Base-by-base conservation (phyloP, 495 filamentous ascomycete genomes). In the Oidiodendron maius region DNA sequence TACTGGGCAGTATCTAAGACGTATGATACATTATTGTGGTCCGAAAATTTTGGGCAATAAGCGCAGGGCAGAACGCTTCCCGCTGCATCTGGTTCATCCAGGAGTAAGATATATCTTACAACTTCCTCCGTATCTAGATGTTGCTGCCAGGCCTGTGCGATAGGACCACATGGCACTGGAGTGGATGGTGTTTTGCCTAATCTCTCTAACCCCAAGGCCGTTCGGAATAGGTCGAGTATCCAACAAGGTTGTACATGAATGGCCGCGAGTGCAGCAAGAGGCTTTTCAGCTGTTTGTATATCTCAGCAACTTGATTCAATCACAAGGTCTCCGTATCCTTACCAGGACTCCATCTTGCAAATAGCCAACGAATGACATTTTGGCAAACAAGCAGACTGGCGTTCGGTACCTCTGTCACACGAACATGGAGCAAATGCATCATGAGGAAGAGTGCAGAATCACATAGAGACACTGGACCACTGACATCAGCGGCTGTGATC, bases 381-480 rank as follows among this genome's bases (percentile, higher is more conserved):
- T 82, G 82, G 22, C 78, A 80, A 10, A 83, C 80, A 23, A 78
- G 71, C 36, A 82, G 68, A 32, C 77, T 77, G 3, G 78, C 72
- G 17, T 78, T 82, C 4, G 87, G 82, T 32, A 83, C 80, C 44
- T 84, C 76, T 48, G 69, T 64, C 46, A 76, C 77, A 51, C 70
- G 77, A 46, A 75, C 70, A 55, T 75, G 78, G 40, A 78, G 67
- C 48, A 90, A 50, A 35, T 72, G 76, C 6, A 75, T 68, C 85
- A 90, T 91, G 24, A 96, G 61, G 2, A 71, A 72, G n/a, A 91
- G 64, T 22, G 86, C 81, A 23, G 87, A 78, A 58, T 96, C 93
- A 4, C 83, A 80, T n/a, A 95, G 70, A 17, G 81, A 59, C 17
- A 82, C 82, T 2, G 91, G 94, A 0, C 90, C 89, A 60, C 83